A percentile compares a stretch with the other conserved stretches of the same genome.
These are phyloP conservation scores for Solanum pennellii DNA, from an alignment of 257 asterid genomes.

Conservation along the genomic window DNA sequence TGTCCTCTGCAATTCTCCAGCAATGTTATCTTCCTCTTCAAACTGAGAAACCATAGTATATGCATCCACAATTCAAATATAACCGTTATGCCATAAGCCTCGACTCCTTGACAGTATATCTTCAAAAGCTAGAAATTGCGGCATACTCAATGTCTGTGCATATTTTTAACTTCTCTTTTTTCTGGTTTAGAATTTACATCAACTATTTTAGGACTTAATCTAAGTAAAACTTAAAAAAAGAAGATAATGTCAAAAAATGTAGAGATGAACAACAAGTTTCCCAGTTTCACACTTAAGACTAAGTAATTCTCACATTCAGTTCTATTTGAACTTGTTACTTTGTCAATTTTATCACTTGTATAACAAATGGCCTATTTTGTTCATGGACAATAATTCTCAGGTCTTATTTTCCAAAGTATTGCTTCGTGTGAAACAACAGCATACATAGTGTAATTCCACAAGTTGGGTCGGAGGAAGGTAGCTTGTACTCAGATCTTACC, in stretches of 20 bases:
- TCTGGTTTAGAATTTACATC: too few species aligned
- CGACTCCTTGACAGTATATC: too few species aligned
- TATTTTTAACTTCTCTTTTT: too few species aligned
- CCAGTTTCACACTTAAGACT: neutral
- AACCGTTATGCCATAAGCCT: neutral
- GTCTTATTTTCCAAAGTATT: neutral
- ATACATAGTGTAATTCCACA: too few species aligned
- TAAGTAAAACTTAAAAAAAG: neutral
- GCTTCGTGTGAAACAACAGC: neutral
- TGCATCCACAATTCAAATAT: neutral
- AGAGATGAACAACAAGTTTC: neutral
- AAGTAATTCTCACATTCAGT: neutral
- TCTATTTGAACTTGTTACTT: neutral
- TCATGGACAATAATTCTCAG: neutral
- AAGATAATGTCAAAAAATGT: neutral
- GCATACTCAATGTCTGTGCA: too few species aligned
- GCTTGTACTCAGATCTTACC: neutral
- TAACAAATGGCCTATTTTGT: neutral
- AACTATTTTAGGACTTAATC: too few species aligned
- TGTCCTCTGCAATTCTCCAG: neutral
- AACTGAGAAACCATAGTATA: neutral
- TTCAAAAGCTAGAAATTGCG: too few species aligned
- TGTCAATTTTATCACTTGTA: neutral
- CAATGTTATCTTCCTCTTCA: neutral
- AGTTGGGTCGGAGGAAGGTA: accelerated